phyloP scores from a whole-genome alignment of 257 asterid genomes.

The Solanum gandarillasii region DNA sequence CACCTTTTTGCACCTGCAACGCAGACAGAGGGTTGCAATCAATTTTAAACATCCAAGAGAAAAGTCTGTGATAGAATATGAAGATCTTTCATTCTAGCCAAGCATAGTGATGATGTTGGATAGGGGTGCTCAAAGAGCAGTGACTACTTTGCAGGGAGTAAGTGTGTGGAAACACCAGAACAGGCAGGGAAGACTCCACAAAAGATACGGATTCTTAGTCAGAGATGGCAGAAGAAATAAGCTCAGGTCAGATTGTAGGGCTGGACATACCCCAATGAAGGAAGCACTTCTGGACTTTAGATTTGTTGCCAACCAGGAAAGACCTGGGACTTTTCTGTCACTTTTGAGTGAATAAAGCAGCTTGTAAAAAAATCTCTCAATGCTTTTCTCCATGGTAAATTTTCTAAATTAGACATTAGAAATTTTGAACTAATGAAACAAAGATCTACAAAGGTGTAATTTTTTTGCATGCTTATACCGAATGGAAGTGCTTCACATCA shows the following conservation, averaged over 20 bases:
- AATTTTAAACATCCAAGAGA: background rate
- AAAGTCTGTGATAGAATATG: background rate
- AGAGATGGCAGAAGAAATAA: background rate
- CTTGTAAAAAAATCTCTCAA: background rate
- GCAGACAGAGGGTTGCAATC: background rate
- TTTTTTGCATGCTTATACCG: conserved; percentile 31
- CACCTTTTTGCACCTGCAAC: conserved; percentile 66
- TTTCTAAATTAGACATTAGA: background rate
- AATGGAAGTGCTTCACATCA: conserved; percentile 90
- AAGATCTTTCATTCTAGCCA: background rate
- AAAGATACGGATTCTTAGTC: background rate
- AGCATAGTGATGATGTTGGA: background rate
- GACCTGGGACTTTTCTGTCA: background rate
- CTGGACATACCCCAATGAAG: background rate
- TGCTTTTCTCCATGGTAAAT: background rate
- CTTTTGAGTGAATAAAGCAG: background rate
- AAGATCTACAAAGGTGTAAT: background rate
- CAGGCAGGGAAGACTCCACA: background rate
- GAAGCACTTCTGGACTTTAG: background rate
- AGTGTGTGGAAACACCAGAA: background rate
- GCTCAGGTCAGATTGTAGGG: background rate
- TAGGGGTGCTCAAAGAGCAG: background rate
- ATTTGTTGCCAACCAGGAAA: background rate
- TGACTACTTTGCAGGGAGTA: background rate
- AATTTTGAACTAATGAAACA: background rate